phyloP scores from a whole-genome alignment of 2,329 filamentous ascomycete genomes.

The Epichloe bromicola region DNA sequence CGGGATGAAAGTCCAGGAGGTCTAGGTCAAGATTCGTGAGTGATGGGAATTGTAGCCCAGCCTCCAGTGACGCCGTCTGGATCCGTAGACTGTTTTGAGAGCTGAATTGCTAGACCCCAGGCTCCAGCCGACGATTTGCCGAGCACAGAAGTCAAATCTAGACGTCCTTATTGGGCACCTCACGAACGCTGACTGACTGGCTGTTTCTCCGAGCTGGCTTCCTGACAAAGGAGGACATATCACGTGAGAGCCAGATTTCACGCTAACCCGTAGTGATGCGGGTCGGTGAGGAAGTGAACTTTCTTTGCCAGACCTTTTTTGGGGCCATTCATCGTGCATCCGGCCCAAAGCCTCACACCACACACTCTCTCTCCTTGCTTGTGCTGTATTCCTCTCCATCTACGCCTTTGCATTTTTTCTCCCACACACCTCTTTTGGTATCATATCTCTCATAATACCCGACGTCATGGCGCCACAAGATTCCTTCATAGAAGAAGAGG shows the following conservation, averaged over 20 bases:
- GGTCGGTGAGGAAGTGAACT: constrained; percentile 3
- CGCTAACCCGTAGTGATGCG: neutral
- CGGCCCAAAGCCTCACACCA: constrained; percentile 11
- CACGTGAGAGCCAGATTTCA: constrained; percentile 1
- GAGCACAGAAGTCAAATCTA: constrained; percentile 5
- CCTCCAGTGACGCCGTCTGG: neutral
- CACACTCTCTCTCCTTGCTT: constrained; percentile 10
- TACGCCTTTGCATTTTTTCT: constrained; percentile 7
- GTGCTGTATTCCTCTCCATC: constrained; percentile 7
- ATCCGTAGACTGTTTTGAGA: neutral
- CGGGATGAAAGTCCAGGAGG: constrained; percentile 9
- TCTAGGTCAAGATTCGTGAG: neutral
- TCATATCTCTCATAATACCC: constrained; percentile 8
- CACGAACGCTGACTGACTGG: too few relatives aligned
- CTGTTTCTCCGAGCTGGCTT: neutral
- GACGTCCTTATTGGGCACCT: too few relatives aligned
- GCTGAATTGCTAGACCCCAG: neutral
- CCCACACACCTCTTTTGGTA: constrained; percentile 10
- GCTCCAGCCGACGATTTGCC: constrained; percentile 18
- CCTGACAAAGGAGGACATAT: neutral
- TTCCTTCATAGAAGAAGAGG: constrained; percentile 58
- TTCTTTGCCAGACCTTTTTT: constrained; percentile 9
- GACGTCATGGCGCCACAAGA: constrained; percentile 53
- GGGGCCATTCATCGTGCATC: constrained; percentile 7
- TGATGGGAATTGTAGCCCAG: neutral